Evolutionary conservation across 139 green algal genomes (phyloP).

Genomic region (Chlamydomonas incerta): DNA sequence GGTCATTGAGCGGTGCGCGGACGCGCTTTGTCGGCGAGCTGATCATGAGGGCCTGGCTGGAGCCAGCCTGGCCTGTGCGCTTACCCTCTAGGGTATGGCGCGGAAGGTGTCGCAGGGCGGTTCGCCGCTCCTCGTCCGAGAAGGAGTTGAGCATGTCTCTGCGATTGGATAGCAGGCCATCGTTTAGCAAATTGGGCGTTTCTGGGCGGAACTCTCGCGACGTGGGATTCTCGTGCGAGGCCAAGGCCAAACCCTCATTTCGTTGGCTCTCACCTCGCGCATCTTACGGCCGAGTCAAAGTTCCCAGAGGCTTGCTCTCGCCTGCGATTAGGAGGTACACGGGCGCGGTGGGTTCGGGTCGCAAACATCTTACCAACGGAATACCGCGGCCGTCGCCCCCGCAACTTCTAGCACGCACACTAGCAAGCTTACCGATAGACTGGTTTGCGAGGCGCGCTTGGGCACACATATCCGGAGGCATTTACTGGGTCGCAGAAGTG

Average conservation of each 20-base stretch:
- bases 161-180: not conserved
- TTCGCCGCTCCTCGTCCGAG: not conserved
- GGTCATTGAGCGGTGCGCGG: too few species aligned
- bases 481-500: not conserved
- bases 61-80: too few species aligned
- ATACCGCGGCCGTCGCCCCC: too few species aligned
- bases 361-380: not conserved
- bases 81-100: constrained; percentile 26
- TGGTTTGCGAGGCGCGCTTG: constrained; percentile 14
- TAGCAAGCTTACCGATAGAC: not conserved
- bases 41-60: too few species aligned
- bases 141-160: not conserved
- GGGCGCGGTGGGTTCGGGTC: not conserved
- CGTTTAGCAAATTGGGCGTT: too few species aligned
- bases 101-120: not conserved
- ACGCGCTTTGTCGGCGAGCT: too few species aligned
- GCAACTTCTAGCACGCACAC: too few species aligned
- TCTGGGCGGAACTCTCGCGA: too few species aligned
- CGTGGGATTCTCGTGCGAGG: too few species aligned
- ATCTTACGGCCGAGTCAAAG: not conserved
- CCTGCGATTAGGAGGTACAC: not conserved
- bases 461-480: not conserved
- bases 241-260: too few species aligned
- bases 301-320: not conserved
- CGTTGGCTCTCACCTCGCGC: not conserved